A percentile compares a stretch with the other conserved stretches of the same genome.
Evolutionary conservation across 768 basidiomycete species (phyloP).

Genomic region (Porphyrellus cyaneotinctus): DNA sequence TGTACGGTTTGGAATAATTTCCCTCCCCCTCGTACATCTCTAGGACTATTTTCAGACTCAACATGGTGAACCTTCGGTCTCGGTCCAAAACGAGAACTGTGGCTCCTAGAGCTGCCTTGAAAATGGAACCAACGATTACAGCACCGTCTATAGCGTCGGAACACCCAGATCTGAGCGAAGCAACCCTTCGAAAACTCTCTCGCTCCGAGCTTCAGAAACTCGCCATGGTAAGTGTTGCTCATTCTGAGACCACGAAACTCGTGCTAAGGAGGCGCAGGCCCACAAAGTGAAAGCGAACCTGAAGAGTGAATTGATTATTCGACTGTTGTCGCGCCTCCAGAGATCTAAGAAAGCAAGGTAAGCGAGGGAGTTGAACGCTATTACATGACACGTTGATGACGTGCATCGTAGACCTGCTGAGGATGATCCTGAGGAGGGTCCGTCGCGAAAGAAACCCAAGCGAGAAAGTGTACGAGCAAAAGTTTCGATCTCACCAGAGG

Average conservation of each 20-base stretch:
- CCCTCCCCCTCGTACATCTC: background rate
- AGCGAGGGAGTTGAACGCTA: background rate
- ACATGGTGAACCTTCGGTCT: constrained; percentile 8
- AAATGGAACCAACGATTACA: background rate
- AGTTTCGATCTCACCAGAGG: background rate
- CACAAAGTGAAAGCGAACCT: constrained; percentile 23
- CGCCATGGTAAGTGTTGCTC: constrained; percentile 16
- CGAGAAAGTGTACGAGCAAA: background rate
- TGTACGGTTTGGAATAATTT: background rate
- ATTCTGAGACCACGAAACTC: background rate
- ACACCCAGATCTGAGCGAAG: constrained; percentile 7
- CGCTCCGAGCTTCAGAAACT: constrained; percentile 26
- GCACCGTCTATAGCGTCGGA: background rate
- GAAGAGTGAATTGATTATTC: constrained; percentile 27
- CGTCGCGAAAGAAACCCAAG: constrained; percentile 17
- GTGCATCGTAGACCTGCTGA: constrained; percentile 4
- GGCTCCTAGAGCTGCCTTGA: background rate
- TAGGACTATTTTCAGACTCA: background rate
- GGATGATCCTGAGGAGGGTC: constrained; percentile 4
- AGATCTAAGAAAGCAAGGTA: constrained; percentile 12
- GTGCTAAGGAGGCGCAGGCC: constrained; percentile 13
- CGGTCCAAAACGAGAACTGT: constrained; percentile 6
- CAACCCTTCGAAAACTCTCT: constrained; percentile 21
- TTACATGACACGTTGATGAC: background rate
- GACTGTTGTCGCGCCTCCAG: constrained; percentile 13